Percentiles rank a stretch among this genome's conserved stretches.
Evolutionary conservation across 2,329 filamentous ascomycete species (phyloP).

Genomic region (Elsinoe batatas): DNA sequence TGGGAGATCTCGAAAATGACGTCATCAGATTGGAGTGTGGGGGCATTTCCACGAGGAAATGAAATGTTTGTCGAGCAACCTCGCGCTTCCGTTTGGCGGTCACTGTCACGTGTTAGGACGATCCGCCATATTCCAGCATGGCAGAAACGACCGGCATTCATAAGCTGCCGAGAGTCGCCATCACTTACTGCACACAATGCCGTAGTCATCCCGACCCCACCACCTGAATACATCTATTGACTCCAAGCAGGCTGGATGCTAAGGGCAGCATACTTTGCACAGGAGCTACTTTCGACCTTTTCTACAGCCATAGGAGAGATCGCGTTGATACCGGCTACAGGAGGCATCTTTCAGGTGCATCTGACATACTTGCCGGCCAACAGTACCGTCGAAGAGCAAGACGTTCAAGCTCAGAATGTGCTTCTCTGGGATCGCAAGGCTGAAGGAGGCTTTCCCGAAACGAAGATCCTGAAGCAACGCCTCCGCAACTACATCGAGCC

Average conservation of each 20-base stretch:
- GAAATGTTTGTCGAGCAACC: no score
- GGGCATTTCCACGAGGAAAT: no score
- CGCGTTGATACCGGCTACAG: slow-evolving; percentile 72
- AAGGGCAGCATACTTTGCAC: slow-evolving; percentile 58
- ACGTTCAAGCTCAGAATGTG: slow-evolving; percentile 32
- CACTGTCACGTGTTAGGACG: no score
- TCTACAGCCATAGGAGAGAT: slow-evolving; percentile 74
- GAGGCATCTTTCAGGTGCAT: slow-evolving; percentile 71
- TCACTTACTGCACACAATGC: slow-evolving; percentile 88
- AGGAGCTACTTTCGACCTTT: slow-evolving; percentile 94
- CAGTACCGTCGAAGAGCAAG: slow-evolving; percentile 6
- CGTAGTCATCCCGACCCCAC: slow-evolving; percentile 34
- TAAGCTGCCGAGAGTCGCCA: slow-evolving; percentile 63
- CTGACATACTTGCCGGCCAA: slow-evolving; percentile 36
- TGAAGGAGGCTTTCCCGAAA: slow-evolving; percentile 88
- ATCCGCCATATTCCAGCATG: neutral
- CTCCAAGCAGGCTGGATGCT: slow-evolving; percentile 23
- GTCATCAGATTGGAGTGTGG: neutral
- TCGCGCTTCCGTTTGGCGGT: neutral
- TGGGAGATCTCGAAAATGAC: slow-evolving; percentile 6
- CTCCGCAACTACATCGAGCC: slow-evolving; percentile 78
- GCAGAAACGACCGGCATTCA: neutral
- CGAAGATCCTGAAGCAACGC: slow-evolving; percentile 78
- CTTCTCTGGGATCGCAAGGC: slow-evolving; percentile 79
- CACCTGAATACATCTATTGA: slow-evolving; percentile 7